Evolutionary conservation across 495 filamentous ascomycete genomes (phyloP), one percentile per base, ranked within the genome.

Genomic region (Hyaloscypha bicolor): DNA sequence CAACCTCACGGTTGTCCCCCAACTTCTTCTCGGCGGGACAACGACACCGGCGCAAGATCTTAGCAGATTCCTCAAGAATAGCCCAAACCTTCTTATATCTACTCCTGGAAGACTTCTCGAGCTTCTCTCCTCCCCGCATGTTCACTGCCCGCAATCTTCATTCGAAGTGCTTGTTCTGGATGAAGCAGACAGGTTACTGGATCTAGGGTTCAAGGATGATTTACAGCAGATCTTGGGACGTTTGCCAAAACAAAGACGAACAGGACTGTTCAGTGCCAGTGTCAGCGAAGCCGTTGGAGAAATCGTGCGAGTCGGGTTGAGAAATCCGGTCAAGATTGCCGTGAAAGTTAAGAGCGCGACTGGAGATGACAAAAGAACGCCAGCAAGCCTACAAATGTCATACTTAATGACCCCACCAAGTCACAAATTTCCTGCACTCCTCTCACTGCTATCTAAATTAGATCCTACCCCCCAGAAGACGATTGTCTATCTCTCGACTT

Each of bases 401-500:
- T 98, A 97, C 72, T 76, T 96, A 21, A 79, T 90, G 9, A 85
- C 85, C 0, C 90, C 90, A 6, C 86, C 93, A 2, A 86, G 83
- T 30, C 87, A 93, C 60, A 97, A 96, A 74, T 79, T 96, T 29
- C 87, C 91, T 21, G 83, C 91, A 9, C 77, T 97, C 6, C 83
- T 86, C 52, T 85, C 87, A 35, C 81, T 99, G 11, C 84, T 98
- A 9, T 81, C 84, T 30, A 82, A 84, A 4, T 74, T 95, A 21
- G 79, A 90, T 31, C 89, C 90, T 0, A 85, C 84, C 6, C 93
- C 93, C 0, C 87, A 91, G 66, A 93, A 94, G 73, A 87, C 88
- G n/a, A 98, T 99, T 64, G 82, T 97, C 72, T 99, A 97, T 76
- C 85, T 98, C 39, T 95, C 94, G 21, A 97, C 93, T 45, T 97